These are phyloP conservation scores for Hanseniaspora mollemarum DNA, from an alignment of 805 yeast genomes.

Conservation along the genomic window DNA sequence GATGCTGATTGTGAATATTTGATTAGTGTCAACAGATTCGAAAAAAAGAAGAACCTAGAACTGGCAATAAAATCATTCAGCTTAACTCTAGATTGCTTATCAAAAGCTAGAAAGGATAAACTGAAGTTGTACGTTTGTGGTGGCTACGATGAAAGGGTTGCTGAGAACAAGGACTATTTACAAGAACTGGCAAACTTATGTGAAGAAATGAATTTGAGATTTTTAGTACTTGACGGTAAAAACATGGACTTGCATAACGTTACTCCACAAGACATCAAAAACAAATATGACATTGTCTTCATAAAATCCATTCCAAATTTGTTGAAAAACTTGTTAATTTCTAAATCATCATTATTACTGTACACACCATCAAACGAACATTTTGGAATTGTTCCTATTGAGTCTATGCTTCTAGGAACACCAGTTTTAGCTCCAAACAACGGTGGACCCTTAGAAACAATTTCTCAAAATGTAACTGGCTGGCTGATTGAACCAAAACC, in stretches of 20 bases:
- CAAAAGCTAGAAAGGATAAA: constrained; percentile 25
- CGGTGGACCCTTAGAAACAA: constrained; percentile 89
- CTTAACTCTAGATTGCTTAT: constrained; percentile 28
- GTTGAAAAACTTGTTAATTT: constrained; percentile 51
- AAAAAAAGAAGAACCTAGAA: constrained; percentile 68
- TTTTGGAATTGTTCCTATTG: constrained; percentile 95
- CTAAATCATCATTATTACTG: constrained; percentile 47
- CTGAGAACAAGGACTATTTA: constrained; percentile 66
- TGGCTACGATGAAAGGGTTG: constrained; percentile 70
- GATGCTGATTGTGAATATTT: constrained; percentile 31
- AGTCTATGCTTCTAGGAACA: constrained; percentile 74
- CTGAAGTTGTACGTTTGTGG: constrained; percentile 68
- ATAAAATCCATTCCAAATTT: constrained; percentile 66
- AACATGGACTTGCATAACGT: constrained; percentile 29
- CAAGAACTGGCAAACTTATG: constrained; percentile 46
- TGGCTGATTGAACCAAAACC: constrained; percentile 40
- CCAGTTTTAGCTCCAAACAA: constrained; percentile 77
- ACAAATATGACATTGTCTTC: constrained; percentile 47
- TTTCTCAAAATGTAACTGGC: constrained; percentile 46
- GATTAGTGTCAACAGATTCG: constrained; percentile 79
- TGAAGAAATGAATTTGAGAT: constrained; percentile 35
- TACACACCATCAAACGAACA: constrained; percentile 91
- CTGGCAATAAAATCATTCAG: constrained; percentile 66
- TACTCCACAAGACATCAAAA: constrained; percentile 18
- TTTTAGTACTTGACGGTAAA: constrained; percentile 21